Conservation (phyloP, 768 basidiomycete species). For the Termitomyces heimii region DNA sequence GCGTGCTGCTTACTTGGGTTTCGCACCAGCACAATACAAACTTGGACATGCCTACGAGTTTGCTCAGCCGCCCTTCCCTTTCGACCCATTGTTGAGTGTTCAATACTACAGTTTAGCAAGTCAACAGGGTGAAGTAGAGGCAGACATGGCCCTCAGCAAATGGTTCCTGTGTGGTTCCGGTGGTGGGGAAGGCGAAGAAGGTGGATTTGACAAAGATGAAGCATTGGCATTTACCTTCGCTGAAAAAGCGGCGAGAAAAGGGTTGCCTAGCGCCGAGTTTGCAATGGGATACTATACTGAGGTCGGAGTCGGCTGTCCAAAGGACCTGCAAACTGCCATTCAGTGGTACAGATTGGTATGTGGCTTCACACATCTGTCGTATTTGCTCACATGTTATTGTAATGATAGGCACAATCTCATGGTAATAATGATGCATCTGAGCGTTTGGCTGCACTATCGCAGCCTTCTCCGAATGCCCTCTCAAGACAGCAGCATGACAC, state of each 20-base stretch:
- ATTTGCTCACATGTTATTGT: neutral
- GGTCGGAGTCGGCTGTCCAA: constrained; percentile 78
- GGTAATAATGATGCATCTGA: constrained; percentile 78
- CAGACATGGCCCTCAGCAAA: constrained; percentile 95
- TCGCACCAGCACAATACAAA: constrained; percentile 87
- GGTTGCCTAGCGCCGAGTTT: constrained; percentile 80
- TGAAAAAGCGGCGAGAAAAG: constrained; percentile 74
- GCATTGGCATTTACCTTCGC: constrained; percentile 83
- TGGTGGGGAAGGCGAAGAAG: constrained; percentile 24
- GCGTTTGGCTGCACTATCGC: constrained; percentile 63
- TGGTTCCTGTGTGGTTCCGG: constrained; percentile 92
- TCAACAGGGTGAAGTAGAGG: constrained; percentile 84
- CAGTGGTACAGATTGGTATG: constrained; percentile 68
- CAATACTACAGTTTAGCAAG: constrained; percentile 84
- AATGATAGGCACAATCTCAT: constrained; percentile 59
- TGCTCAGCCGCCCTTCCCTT: constrained; percentile 76
- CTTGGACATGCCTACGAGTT: constrained; percentile 91
- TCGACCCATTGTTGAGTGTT: constrained; percentile 85
- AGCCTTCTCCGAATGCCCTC: constrained; percentile 55
- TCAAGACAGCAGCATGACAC: constrained; percentile 77
- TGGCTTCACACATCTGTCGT: neutral
- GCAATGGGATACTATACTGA: constrained; percentile 96
- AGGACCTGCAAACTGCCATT: constrained; percentile 56
- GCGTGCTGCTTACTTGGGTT: constrained; percentile 79
- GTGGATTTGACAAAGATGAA: constrained; percentile 82